Evolutionary conservation across 495 filamentous ascomycete genomes (phyloP).

Genomic region (Xylaria castorea): DNA sequence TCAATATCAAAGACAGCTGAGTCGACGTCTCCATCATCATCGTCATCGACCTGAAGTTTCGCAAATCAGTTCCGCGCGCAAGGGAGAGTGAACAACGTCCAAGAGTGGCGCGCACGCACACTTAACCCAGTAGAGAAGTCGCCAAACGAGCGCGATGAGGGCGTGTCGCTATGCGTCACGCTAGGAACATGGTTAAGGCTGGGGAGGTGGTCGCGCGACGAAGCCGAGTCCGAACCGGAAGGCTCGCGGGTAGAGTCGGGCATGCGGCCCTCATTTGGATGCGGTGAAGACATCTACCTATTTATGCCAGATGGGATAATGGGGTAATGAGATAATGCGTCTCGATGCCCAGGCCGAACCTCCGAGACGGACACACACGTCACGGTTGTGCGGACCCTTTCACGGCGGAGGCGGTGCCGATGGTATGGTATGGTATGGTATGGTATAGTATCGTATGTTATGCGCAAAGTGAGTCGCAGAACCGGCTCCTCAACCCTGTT

Average conservation of each 20-base stretch:
- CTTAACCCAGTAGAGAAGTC: slow-evolving; percentile 16
- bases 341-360: neutral
- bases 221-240: slow-evolving; percentile 1
- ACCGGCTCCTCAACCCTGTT: neutral
- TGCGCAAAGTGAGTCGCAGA: neutral
- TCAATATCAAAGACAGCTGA: slow-evolving; percentile 30
- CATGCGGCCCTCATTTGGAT: slow-evolving; percentile 1
- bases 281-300: slow-evolving; percentile 10
- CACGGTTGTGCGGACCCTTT: neutral
- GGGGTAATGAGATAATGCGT: neutral
- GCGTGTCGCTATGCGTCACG: slow-evolving; percentile 16
- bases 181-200: slow-evolving; percentile 12
- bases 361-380: slow-evolving; percentile 2
- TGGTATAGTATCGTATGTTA: neutral
- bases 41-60: slow-evolving; percentile 17
- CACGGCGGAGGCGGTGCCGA: neutral
- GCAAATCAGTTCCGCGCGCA: neutral
- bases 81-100: neutral
- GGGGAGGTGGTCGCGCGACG: slow-evolving; percentile 17
- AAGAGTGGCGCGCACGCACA: slow-evolving; percentile 2
- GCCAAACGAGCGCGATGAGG: slow-evolving; percentile 12
- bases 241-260: neutral
- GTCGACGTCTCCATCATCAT: slow-evolving; percentile 26
- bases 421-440: neutral
- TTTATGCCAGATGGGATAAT: neutral